Conservation (phyloP, 2,329 filamentous ascomycete species). For the Amauroascus niger region DNA sequence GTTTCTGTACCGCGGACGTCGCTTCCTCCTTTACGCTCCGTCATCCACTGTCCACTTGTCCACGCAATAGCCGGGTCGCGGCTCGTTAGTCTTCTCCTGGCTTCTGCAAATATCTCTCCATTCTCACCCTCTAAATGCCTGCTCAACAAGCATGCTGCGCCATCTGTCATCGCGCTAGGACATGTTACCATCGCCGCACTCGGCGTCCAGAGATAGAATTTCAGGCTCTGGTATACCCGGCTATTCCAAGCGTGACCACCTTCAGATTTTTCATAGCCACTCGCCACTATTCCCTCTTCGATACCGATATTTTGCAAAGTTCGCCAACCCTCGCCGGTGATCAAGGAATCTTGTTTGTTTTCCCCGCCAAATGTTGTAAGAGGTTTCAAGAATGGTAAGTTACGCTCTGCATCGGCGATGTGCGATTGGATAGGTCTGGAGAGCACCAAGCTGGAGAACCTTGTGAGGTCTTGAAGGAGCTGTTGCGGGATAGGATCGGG, state of each 20-base stretch:
- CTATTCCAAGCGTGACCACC: slow-evolving; percentile 16
- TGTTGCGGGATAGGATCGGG: slow-evolving; percentile 18
- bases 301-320: slow-evolving; percentile 21
- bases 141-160: slow-evolving; percentile 21
- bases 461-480: slow-evolving; percentile 18
- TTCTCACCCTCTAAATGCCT: slow-evolving; percentile 19
- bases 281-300: slow-evolving; percentile 21
- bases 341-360: slow-evolving; percentile 21
- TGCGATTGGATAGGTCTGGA: slow-evolving; percentile 17
- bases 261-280: slow-evolving; percentile 17
- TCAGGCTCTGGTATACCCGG: slow-evolving; percentile 21
- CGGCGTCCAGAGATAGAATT: slow-evolving; percentile 20
- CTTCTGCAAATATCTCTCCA: slow-evolving; percentile 18
- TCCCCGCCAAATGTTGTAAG: slow-evolving; percentile 22
- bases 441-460: slow-evolving; percentile 20
- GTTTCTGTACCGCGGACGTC: slow-evolving; percentile 62
- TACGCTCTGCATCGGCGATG: slow-evolving; percentile 20
- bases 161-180: slow-evolving; percentile 25
- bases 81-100: slow-evolving; percentile 38
- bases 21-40: slow-evolving; percentile 58
- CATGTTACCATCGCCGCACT: slow-evolving; percentile 24
- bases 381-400: slow-evolving; percentile 19
- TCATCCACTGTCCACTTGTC: slow-evolving; percentile 74
- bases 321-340: slow-evolving; percentile 24
- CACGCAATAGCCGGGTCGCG: slow-evolving; percentile 43